These are phyloP conservation scores for Monascus ruber DNA, from an alignment of 2,329 filamentous ascomycete species.

Conservation along the genomic window DNA sequence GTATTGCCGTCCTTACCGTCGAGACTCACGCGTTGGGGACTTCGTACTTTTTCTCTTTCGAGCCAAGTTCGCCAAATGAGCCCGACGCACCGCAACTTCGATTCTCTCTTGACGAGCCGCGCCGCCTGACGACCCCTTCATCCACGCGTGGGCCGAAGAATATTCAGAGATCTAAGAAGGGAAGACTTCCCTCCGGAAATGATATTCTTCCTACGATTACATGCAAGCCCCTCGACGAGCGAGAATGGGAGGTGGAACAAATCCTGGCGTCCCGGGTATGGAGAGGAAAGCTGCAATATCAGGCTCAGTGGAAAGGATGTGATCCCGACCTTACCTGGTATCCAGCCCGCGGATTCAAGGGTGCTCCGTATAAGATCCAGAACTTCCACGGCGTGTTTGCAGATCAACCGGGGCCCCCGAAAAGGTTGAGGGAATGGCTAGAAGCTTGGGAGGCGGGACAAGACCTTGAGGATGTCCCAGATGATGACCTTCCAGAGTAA, in stretches of 20 bases:
- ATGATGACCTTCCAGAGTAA: not conserved
- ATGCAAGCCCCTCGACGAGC: not conserved
- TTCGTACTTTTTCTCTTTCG: constrained; percentile 4
- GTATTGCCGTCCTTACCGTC: constrained; percentile 3
- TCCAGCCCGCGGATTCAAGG: no score
- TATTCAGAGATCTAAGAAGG: constrained; percentile 2
- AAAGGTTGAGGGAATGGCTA: constrained; percentile 2
- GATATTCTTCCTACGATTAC: constrained; percentile 1
- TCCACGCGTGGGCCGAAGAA: constrained; percentile 2
- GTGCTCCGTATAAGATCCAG: no score
- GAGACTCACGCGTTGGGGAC: constrained; percentile 1
- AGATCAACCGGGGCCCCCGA: constrained; percentile 5
- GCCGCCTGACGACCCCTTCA: constrained; percentile 6
- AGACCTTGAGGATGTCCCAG: no score
- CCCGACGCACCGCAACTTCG: not conserved
- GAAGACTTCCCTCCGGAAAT: constrained; percentile 2
- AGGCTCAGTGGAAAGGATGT: constrained; percentile 3
- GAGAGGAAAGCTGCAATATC: constrained; percentile 4
- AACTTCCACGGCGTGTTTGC: not conserved
- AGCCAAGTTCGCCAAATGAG: constrained; percentile 3
- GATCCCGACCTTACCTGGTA: constrained; percentile 3
- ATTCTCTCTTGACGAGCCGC: constrained; percentile 4
- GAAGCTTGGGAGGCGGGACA: no score
- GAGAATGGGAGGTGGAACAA: constrained; percentile 2
- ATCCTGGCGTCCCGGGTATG: constrained; percentile 3